Percentiles rank a stretch among this genome's conserved stretches.
These are phyloP conservation scores for Scleroderma bovista DNA, from an alignment of 768 basidiomycete genomes.

Conservation along the genomic window DNA sequence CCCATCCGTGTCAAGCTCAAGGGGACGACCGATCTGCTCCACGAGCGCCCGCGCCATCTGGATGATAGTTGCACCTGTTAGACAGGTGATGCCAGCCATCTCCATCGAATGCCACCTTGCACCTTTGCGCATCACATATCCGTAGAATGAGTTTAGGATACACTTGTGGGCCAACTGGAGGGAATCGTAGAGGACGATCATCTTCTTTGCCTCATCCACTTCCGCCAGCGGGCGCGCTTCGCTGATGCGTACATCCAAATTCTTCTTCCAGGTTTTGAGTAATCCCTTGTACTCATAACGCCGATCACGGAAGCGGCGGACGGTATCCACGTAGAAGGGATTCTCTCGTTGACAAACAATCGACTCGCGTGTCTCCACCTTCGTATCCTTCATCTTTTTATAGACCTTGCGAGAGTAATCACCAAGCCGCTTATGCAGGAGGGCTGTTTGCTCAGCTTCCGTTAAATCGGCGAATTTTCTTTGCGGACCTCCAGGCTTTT, in stretches of 20 bases:
- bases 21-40: slow-evolving; percentile 94
- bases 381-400: slow-evolving; percentile 97
- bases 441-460: slow-evolving; percentile 79
- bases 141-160: slow-evolving; percentile 99
- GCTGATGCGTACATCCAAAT: slow-evolving; percentile 68
- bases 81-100: slow-evolving; percentile 99
- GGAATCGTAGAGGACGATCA: slow-evolving; percentile 98
- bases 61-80: slow-evolving; percentile 96
- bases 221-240: slow-evolving; percentile 75
- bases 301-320: slow-evolving; percentile 92
- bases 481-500: slow-evolving; percentile 63
- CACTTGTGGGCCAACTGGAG: slow-evolving; percentile 99
- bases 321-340: slow-evolving; percentile 98
- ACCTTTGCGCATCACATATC: slow-evolving; percentile 99
- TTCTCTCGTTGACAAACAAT: slow-evolving; percentile 98
- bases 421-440: slow-evolving; percentile 93
- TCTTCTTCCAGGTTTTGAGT: slow-evolving; percentile 99
- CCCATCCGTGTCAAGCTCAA: slow-evolving; percentile 97
- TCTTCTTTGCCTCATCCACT: slow-evolving; percentile 95
- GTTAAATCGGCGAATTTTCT: slow-evolving; percentile 82
- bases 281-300: slow-evolving; percentile 99
- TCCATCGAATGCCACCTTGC: slow-evolving; percentile 99
- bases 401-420: slow-evolving; percentile 99
- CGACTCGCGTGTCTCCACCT: slow-evolving; percentile 86
- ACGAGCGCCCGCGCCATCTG: slow-evolving; percentile 98